phyloP scores from a whole-genome alignment of 805 yeast genomes.

The Candida tallmaniae region DNA sequence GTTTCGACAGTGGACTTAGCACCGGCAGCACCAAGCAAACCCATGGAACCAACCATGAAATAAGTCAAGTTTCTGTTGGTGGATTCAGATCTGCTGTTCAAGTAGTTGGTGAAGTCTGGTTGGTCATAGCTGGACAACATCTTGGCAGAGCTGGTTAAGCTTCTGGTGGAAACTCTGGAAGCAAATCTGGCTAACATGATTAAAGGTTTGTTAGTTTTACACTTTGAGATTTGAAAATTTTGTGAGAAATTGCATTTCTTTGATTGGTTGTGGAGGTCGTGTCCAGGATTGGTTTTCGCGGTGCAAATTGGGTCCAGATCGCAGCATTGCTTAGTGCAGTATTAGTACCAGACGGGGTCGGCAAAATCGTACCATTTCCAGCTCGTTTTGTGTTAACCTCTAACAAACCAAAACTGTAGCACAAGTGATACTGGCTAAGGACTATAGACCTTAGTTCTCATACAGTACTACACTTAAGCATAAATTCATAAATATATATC shows the following conservation, averaged over 20 bases:
- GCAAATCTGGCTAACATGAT: constrained; percentile 7
- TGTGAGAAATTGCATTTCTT: constrained; percentile 4
- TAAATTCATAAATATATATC: no score
- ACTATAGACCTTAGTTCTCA: no score
- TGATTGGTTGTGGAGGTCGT: constrained; percentile 4
- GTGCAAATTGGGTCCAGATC: no score
- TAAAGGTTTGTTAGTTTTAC: no score
- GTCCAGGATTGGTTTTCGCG: no score
- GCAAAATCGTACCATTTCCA: no score
- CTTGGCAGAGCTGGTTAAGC: constrained; percentile 47
- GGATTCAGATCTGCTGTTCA: constrained; percentile 68
- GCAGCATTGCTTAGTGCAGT: no score
- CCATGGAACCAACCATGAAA: constrained; percentile 97
- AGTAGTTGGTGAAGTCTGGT: constrained; percentile 82
- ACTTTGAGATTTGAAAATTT: constrained; percentile 1
- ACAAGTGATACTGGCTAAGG: no score
- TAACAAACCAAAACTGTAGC: no score
- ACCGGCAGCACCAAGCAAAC: constrained; percentile 85
- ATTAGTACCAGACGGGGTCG: no score
- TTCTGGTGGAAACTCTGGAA: constrained; percentile 30
- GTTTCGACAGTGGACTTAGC: constrained; percentile 95
- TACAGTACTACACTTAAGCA: no score
- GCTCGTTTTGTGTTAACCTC: no score
- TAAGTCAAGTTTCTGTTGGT: constrained; percentile 79
- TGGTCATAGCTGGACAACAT: constrained; percentile 79